A percentile compares a stretch with the other conserved stretches of the same genome.
Conservation (phyloP, 768 basidiomycete species). For the Lanmaoa pseudosensibilis region DNA sequence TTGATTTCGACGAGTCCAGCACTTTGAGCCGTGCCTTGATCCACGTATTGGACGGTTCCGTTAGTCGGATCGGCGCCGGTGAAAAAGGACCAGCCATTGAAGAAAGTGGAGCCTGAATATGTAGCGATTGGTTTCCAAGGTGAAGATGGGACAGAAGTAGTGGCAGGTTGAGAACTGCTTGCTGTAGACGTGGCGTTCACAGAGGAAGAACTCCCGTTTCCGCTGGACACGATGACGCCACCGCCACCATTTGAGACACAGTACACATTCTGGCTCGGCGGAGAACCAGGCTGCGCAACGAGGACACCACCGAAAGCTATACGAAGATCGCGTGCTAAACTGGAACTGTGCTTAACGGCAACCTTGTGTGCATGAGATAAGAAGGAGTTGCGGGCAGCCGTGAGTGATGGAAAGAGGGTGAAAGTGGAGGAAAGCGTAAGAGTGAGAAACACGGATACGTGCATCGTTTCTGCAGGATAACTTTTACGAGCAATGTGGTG, state of each 20-base stretch:
- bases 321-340: conserved; percentile 68
- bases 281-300: conserved; percentile 39
- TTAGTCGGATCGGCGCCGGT: conserved; percentile 71
- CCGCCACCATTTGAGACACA: conserved; percentile 33
- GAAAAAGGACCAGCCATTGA: conserved; percentile 79
- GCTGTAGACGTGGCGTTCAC: conserved; percentile 26
- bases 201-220: conserved; percentile 22
- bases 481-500: neutral
- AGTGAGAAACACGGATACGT: conserved; percentile 27
- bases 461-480: conserved; percentile 24
- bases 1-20: conserved; percentile 69
- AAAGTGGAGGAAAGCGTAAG: conserved; percentile 33
- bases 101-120: conserved; percentile 72
- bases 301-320: conserved; percentile 59
- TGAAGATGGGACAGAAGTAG: conserved; percentile 38
- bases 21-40: conserved; percentile 55
- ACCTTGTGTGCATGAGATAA: conserved; percentile 49
- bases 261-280: conserved; percentile 33
- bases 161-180: conserved; percentile 18
- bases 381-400: conserved; percentile 31
- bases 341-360: conserved; percentile 58
- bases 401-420: conserved; percentile 25
- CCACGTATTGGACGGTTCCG: conserved; percentile 68
- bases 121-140: conserved; percentile 59
- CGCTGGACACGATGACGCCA: conserved; percentile 21